Evolutionary conservation across 2,329 filamentous ascomycete species (phyloP).

Genomic region (Penicillium sp.): DNA sequence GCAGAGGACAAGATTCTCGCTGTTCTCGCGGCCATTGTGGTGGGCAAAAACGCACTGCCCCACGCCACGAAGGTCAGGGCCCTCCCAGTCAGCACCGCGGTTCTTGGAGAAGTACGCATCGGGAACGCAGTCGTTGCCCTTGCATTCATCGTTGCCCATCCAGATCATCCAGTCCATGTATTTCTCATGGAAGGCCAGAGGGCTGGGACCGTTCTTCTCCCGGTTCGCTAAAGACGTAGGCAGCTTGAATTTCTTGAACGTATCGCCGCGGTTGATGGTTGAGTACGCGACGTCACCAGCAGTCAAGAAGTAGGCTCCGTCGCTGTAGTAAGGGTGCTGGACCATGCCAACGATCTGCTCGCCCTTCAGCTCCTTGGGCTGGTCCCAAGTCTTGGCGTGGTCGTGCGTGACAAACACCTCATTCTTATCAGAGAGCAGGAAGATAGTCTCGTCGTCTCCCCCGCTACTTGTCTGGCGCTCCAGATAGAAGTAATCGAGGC

Average conservation of each 20-base stretch:
- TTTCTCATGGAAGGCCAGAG: conserved; percentile 79
- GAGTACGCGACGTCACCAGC: conserved; percentile 69
- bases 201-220: conserved; percentile 43
- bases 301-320: conserved; percentile 85
- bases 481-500: conserved; percentile 69
- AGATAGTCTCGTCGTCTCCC: conserved; percentile 71
- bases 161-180: conserved; percentile 90
- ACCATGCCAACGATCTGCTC: conserved; percentile 71
- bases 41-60: conserved; percentile 86
- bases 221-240: conserved; percentile 18
- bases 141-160: conserved; percentile 73
- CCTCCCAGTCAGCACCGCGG: conserved; percentile 72
- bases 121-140: conserved; percentile 65
- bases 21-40: conserved; percentile 59
- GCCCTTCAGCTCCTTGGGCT: conserved; percentile 61
- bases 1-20: conserved; percentile 65
- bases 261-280: conserved; percentile 75
- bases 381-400: conserved; percentile 85
- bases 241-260: conserved; percentile 56
- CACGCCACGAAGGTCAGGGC: conserved; percentile 62
- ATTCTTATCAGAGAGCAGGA: conserved; percentile 61
- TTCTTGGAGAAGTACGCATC: conserved; percentile 78
- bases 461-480: conserved; percentile 69
- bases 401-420: conserved; percentile 75
- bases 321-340: conserved; percentile 78